Percentiles rank a stretch among this genome's conserved stretches.
phyloP scores from a whole-genome alignment of 345 rosid genomes.

The Salix viminalis region DNA sequence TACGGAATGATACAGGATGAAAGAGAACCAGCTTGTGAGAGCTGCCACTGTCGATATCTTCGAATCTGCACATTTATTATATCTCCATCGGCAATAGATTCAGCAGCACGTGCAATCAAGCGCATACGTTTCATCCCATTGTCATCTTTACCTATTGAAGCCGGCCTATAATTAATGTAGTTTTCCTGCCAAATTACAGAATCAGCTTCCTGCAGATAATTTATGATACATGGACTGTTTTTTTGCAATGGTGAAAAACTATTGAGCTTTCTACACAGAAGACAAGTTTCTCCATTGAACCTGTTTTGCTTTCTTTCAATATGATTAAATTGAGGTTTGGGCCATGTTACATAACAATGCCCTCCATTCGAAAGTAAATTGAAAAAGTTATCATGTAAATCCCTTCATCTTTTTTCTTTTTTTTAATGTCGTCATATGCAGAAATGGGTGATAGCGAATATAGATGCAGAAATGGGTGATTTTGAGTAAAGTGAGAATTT shows the following conservation, averaged over 20 bases:
- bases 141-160: slow-evolving; percentile 66
- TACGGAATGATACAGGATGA: slow-evolving; percentile 90
- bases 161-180: slow-evolving; percentile 82
- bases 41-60: slow-evolving; percentile 95
- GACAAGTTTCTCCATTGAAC: no score
- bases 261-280: no score
- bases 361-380: no score
- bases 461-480: no score
- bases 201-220: background rate
- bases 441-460: no score
- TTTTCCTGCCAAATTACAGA: slow-evolving; percentile 63
- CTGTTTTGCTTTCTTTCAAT: no score
- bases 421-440: no score
- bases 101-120: slow-evolving; percentile 82
- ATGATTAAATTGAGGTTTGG: background rate
- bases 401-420: no score
- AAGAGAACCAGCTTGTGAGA: slow-evolving; percentile 67
- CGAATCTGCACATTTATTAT: slow-evolving; percentile 90
- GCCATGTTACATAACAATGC: background rate
- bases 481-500: no score
- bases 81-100: slow-evolving; percentile 88
- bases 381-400: no score
- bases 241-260: no score
- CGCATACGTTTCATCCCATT: slow-evolving; percentile 66
- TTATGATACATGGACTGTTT: background rate